Evolutionary conservation across 768 basidiomycete genomes (phyloP).

Genomic region (Fistulinella prunicolor): DNA sequence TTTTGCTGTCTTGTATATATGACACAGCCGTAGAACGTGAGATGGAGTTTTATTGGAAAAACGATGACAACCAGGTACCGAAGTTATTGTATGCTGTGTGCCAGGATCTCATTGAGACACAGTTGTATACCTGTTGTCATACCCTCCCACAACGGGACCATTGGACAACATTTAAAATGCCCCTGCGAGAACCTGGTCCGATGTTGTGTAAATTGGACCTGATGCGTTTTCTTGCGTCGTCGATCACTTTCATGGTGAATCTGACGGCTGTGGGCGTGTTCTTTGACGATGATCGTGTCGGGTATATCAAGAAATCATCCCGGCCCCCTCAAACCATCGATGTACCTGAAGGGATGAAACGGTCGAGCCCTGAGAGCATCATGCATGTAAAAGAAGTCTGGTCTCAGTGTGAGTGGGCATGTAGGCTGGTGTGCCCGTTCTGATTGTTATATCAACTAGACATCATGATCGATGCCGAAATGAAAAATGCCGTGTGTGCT

Average conservation of each 20-base stretch:
- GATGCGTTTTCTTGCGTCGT: conserved; percentile 83
- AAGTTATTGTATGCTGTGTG: neutral
- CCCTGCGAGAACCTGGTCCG: conserved; percentile 68
- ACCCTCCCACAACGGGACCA: conserved; percentile 18
- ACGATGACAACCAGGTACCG: neutral
- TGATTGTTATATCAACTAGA: conserved; percentile 37
- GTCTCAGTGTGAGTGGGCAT: neutral
- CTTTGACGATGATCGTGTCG: conserved; percentile 69
- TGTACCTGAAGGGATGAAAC: conserved; percentile 53
- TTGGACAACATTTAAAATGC: conserved; percentile 89
- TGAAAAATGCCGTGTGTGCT: conserved; percentile 22
- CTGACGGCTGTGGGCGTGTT: conserved; percentile 72
- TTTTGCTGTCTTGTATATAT: neutral
- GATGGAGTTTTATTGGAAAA: neutral
- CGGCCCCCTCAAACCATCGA: conserved; percentile 45
- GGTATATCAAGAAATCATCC: conserved; percentile 57
- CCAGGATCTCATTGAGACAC: neutral
- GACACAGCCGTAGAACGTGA: neutral
- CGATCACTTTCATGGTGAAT: conserved; percentile 86
- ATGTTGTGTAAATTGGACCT: conserved; percentile 82
- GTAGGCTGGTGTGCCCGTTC: neutral
- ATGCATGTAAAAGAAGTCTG: conserved; percentile 53
- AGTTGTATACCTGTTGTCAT: neutral
- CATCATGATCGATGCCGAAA: conserved; percentile 9
- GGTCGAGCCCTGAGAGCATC: conserved; percentile 49